Percentiles rank a stretch among this genome's conserved stretches.
These are phyloP conservation scores for Raphanus sativus DNA, from an alignment of 345 rosid species.

Conservation along the genomic window DNA sequence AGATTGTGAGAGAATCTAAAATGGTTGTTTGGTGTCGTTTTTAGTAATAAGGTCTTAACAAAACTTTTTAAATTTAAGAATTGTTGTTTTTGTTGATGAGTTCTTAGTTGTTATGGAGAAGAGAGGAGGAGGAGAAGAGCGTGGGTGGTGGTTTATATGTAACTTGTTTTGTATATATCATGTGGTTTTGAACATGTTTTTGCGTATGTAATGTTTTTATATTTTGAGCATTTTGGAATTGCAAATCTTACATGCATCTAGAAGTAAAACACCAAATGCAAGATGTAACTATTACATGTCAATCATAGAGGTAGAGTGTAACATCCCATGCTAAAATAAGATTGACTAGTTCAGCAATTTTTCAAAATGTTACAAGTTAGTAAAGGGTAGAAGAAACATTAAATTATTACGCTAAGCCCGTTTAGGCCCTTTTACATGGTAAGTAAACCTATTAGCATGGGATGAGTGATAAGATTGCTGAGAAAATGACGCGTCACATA, in stretches of 20 bases:
- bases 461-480: too few species aligned
- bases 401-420: too few species aligned
- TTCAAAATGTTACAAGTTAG: not conserved
- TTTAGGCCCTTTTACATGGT: too few species aligned
- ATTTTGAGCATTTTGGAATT: not conserved
- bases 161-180: slow-evolving; percentile 30
- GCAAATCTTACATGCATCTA: not conserved
- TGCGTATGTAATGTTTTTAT: not conserved
- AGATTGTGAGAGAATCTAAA: not conserved
- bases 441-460: too few species aligned
- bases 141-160: slow-evolving; percentile 36
- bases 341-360: not conserved
- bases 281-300: not conserved
- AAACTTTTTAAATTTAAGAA: slow-evolving; percentile 5
- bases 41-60: slow-evolving; percentile 29
- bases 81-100: slow-evolving; percentile 16
- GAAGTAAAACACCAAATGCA: not conserved
- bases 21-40: slow-evolving; percentile 1
- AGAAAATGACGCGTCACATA: too few species aligned
- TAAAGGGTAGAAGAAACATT: not conserved
- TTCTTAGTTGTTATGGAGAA: not conserved
- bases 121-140: slow-evolving; percentile 19
- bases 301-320: not conserved
- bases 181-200: slow-evolving; percentile 30
- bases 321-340: not conserved